Evolutionary conservation across 108 stramenopile genomes (phyloP), one percentile per base, ranked within the genome.

Genomic region (Conticribra guillardii): DNA sequence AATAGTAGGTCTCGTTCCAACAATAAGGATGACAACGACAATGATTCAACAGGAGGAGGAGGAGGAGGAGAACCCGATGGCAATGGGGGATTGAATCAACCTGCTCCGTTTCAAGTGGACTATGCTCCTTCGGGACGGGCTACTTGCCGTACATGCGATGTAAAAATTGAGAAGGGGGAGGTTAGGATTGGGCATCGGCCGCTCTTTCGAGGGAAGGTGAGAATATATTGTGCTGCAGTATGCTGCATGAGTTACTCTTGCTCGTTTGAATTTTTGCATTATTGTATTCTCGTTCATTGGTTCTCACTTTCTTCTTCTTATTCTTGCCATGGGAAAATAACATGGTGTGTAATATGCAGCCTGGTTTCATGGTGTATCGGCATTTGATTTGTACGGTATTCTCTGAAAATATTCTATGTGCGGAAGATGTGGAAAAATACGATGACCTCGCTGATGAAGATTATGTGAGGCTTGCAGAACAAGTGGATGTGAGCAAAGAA

Each of bases 141-240:
- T 17, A 88, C 83, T 8, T 96, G 95, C 53, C 75, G 84, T 2
- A 69, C 89, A 9, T 96, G 95, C 73, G 92, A 92, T 64, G 79
- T 77, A 53, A 58, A 34, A 21, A 93, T 96, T 63, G 45, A 28
- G 2, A 92, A 91, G 52, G 80, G 79, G n/a, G 67, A 63, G 0
- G 21, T 93, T 1, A 89, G 95, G 15, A 62, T 93, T 17, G 86
- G 89, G 9, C 86, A 87, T 54, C 57, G 67, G 5, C 94, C 94
- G 7, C 76, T 93, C 1, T 96, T 96, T 81, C 87, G 94, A n/a
- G 94, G 94, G 16, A 91, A 93, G 75, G 75, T 76, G 22, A 68
- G 67, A 30, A 7, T 16, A 52, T 5, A 11, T 52, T 52, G 4
- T 28, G 24, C 5, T 14, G 15, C 11, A 11, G 5, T 23, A 17